Evolutionary conservation across 805 yeast species (phyloP).

Genomic region (Pichia californica): DNA sequence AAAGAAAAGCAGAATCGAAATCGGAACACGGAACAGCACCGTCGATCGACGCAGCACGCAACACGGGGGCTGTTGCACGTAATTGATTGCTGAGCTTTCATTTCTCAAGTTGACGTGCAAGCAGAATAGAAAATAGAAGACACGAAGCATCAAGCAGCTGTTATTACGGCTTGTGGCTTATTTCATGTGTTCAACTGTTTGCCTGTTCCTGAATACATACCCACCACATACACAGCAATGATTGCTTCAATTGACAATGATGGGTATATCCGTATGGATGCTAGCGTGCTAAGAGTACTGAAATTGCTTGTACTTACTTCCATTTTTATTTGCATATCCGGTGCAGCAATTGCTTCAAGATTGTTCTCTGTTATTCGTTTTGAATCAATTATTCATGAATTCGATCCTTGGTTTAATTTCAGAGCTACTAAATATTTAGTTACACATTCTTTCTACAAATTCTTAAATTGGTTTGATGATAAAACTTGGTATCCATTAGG

Average conservation of each 20-base stretch:
- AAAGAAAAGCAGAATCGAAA: no score
- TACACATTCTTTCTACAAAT: conserved; percentile 76
- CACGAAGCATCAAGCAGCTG: no score
- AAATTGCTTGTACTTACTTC: conserved; percentile 49
- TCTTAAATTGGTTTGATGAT: conserved; percentile 97
- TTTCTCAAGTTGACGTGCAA: no score
- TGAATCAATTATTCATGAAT: conserved; percentile 95
- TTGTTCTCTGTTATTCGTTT: conserved; percentile 94
- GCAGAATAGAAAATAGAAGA: no score
- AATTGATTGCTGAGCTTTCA: no score
- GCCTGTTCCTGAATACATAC: no score
- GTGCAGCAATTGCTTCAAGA: conserved; percentile 88
- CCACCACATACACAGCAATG: conserved; percentile 6
- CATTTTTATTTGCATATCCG: conserved; percentile 72
- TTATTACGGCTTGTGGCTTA: no score
- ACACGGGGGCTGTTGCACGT: no score
- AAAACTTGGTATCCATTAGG: conserved; percentile 99
- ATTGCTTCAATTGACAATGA: conserved; percentile 18
- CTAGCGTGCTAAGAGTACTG: conserved; percentile 16
- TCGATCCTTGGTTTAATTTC: conserved; percentile 95
- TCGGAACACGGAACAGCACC: no score
- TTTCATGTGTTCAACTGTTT: no score
- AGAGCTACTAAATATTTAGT: conserved; percentile 94
- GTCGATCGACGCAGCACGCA: no score
- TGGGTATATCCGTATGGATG: conserved; percentile 23